Evolutionary conservation across 1,139 yeast species (phyloP), one percentile per base, ranked within the genome.

Genomic region (Pichia cactophila): DNA sequence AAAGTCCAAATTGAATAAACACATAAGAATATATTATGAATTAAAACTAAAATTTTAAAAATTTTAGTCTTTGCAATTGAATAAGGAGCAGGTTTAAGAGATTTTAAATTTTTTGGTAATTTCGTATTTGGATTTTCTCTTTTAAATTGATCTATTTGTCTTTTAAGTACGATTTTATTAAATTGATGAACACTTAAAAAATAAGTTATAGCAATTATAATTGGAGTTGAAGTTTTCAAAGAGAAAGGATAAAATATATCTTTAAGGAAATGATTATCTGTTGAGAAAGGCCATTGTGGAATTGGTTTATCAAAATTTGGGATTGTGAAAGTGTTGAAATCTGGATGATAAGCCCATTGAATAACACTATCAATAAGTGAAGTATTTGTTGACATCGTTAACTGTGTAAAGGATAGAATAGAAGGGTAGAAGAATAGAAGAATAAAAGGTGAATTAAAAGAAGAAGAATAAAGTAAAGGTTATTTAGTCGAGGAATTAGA

Each of bases 1-100:
- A 82, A 82, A 7, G 89, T 82, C 88, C 88, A 83, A 33, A 78
- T 76, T 5, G 88, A 81, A 68, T 83, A 83, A 31, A 71, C 65
- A 62, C 88, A 83, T 45, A 83, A 74, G 44, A 77, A 75, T 23
- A 80, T 60, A 62, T 83, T 83, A 67, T 83, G 92, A 41, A 78
- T 59, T 23, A 83, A 64, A 17, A 83, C 88, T 52, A 83, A 72
- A 41, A 69, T 49, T 61, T 77, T 77, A 72, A 83, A 83, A 33
- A 67, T 44, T 2, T 58, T 52, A 17, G 75, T 69, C 45, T 68
- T 72, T 26, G 86, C 70, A 51, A 83, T 68, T 26, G 66, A 56
- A 53, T 70, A 71, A 2, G 90, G 88, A 40, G 78, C 83, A 23
- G 84, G 71, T 37, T 78, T 75, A 49, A 78, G 69, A 57, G 62